Conservation (phyloP, 2,329 filamentous ascomycete species). For the Aspergillus transmontanensis region DNA sequence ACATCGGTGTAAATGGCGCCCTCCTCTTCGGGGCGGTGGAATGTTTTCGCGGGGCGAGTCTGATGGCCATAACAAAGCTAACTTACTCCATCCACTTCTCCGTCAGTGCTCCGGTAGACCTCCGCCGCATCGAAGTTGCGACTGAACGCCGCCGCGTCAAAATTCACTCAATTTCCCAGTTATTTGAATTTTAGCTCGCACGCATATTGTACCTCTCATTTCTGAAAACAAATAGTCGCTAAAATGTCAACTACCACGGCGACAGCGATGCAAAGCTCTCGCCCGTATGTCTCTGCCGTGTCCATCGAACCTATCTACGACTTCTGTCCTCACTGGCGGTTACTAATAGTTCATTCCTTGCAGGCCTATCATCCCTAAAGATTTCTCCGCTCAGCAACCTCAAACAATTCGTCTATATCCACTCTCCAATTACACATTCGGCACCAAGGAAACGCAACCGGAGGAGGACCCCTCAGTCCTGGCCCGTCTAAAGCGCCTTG, state of each 20-base stretch:
- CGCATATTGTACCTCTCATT: neutral
- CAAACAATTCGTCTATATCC: constrained; percentile 89
- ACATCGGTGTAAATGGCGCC: neutral
- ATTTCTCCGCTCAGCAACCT: constrained; percentile 89
- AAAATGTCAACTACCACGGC: constrained; percentile 83
- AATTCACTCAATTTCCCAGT: neutral
- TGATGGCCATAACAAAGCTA: constrained; percentile 6
- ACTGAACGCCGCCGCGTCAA: neutral
- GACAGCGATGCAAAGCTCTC: constrained; percentile 73
- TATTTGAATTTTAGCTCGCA: neutral
- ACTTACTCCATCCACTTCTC: constrained; percentile 1
- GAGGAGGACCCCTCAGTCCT: constrained; percentile 97
- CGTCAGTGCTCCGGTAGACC: constrained; percentile 2
- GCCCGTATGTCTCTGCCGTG: constrained; percentile 53
- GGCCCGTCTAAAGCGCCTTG: constrained; percentile 87
- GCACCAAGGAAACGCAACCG: constrained; percentile 96
- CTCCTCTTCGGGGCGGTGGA: constrained; percentile 27
- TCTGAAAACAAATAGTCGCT: neutral
- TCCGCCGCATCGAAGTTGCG: constrained; percentile 7
- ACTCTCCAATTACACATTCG: constrained; percentile 97
- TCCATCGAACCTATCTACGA: neutral
- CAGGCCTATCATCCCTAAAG: constrained; percentile 73
- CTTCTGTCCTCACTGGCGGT: neutral
- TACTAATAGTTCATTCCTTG: constrained; percentile 16
- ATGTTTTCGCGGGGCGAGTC: constrained; percentile 27